Evolutionary conservation across 179 eudicot species (phyloP), one percentile per base, ranked within the genome.

Genomic region (Gypsophila paniculata): DNA sequence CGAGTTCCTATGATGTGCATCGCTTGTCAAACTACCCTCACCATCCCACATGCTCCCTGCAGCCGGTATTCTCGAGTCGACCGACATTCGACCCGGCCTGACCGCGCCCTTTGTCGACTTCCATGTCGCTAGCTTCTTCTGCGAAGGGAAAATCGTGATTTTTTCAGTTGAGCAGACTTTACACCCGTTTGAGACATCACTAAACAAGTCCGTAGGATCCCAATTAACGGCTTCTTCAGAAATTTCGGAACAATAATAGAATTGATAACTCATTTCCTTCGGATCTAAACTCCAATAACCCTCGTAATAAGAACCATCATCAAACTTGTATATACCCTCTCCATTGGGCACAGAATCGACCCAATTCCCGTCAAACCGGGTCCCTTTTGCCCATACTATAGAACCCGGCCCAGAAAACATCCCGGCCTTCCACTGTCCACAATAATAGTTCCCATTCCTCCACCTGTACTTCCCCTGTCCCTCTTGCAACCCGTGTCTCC

Each of bases 381-480:
- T 81, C 51, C 97, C 96, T 68, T 90, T 87, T 0, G 84, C 82
- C 99, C 97, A 94, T 46, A 81, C 79, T 90, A 94, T 80, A 0
- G 79, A 74, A 6, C 99, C 99, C 10, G 67, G 68, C 2, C 99
- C 99, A 44, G 65, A 78, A 80, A 90, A 86, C 73, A 72, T 70
- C 21, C 99, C 99, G 23, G 75, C 77, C 60, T 63, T 87, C 97
- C 97, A 94, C 17, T 91, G 88, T 3, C 99, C 99, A 5, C 65
- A 55, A 34, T 88, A 91, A 23, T 69, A 75, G 71, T 82, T 83
- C 67, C 97, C 97, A 69, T 84, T 85, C 10, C 61, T 71, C 99
- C 99, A 94, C 22, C 74, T 77, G 25, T 94, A 94, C 75, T 84
- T 85, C 69, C 97, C 99, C 14, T 84, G 85, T 8, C 99, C 99